Evolutionary conservation across 2,329 filamentous ascomycete species (phyloP).

Genomic region (Zymoseptoria passerinii): DNA sequence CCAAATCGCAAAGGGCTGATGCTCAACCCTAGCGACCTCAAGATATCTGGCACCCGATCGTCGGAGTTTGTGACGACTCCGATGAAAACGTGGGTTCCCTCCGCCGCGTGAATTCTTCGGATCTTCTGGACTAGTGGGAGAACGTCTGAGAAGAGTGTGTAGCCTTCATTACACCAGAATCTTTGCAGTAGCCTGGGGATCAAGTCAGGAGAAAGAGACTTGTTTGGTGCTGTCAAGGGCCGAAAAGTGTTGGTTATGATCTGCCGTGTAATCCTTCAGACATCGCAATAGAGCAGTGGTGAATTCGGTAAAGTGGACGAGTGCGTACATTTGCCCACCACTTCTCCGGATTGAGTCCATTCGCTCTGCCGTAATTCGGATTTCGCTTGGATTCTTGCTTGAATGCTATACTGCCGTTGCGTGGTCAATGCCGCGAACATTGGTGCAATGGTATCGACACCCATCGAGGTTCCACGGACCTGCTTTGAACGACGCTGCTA

Average conservation of each 20-base stretch:
- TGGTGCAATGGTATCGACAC: no score
- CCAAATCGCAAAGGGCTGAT: conserved; percentile 35
- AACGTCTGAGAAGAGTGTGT: conserved; percentile 42
- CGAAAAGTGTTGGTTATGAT: conserved; percentile 49
- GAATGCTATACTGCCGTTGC: conserved; percentile 34
- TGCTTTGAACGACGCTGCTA: conserved; percentile 33
- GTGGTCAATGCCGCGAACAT: no score
- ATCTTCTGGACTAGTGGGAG: conserved; percentile 39
- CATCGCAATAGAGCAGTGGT: background rate
- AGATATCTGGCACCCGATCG: conserved; percentile 47
- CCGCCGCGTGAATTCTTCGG: conserved; percentile 17
- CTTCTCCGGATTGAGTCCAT: conserved; percentile 42
- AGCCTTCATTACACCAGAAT: conserved; percentile 49
- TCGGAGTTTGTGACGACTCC: conserved; percentile 59
- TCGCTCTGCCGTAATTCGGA: conserved; percentile 53
- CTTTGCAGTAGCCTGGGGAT: conserved; percentile 43
- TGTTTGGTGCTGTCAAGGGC: conserved; percentile 29
- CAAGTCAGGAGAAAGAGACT: conserved; percentile 39
- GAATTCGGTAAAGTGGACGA: background rate
- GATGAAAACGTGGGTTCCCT: conserved; percentile 32
- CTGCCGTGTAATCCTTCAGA: conserved; percentile 17
- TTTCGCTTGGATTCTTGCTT: conserved; percentile 38
- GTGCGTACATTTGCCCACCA: conserved; percentile 54
- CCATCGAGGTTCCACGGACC: conserved; percentile 21
- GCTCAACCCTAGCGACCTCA: conserved; percentile 46